Evolutionary conservation across 257 asterid species (phyloP).

Genomic region (Fraxinus anomala): DNA sequence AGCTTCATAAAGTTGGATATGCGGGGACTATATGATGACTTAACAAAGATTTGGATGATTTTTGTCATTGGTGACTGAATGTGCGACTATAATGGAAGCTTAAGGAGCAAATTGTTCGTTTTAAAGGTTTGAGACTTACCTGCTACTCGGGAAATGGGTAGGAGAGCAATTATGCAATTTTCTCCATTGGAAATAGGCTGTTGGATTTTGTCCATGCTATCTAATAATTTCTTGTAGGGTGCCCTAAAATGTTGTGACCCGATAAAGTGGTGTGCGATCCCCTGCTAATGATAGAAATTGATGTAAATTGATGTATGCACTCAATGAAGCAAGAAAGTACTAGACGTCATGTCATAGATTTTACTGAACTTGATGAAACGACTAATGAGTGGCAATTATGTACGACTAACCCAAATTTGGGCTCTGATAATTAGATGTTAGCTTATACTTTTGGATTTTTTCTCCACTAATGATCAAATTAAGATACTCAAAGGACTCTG

Average conservation of each 20-base stretch:
- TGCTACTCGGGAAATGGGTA: too few species aligned
- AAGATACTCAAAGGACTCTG: neutral
- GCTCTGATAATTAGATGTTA: neutral
- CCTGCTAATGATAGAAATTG: conserved; percentile 61
- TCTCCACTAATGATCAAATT: neutral
- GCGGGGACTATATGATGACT: too few species aligned
- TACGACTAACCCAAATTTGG: neutral
- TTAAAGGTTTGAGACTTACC: neutral
- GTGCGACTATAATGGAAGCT: neutral
- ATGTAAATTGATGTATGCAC: conserved; percentile 86
- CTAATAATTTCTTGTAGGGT: conserved; percentile 44
- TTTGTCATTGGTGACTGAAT: neutral
- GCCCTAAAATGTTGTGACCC: conserved; percentile 54
- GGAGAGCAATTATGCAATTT: too few species aligned
- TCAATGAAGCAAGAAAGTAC: conserved; percentile 46
- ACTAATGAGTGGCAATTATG: conserved; percentile 26
- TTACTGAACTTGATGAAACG: conserved; percentile 52
- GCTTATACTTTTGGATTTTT: conserved; percentile 24
- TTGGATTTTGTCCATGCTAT: conserved; percentile 15
- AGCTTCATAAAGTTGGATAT: too few species aligned
- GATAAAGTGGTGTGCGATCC: conserved; percentile 68
- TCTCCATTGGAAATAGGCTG: neutral
- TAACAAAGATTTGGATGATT: neutral
- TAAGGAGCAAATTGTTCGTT: neutral
- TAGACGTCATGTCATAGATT: conserved; percentile 55